Evolutionary conservation across 768 basidiomycete species (phyloP), one percentile per base, ranked within the genome.

Genomic region (Pleurotus tuoliensis): DNA sequence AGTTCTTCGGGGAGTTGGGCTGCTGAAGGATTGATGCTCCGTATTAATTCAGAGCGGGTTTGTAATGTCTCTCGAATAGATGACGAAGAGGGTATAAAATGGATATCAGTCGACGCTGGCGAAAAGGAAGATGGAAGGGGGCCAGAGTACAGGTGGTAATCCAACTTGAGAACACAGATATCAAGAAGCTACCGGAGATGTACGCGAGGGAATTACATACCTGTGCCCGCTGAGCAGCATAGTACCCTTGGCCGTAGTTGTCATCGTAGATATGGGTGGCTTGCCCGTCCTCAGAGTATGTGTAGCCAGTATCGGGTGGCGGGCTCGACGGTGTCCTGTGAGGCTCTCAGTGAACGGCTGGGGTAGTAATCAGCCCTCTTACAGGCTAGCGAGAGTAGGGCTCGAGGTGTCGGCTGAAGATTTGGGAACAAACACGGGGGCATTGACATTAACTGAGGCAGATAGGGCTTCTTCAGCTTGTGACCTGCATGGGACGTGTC

Each of bases 141-240:
- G 2, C 82, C 81, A 3, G 90, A 87, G 74, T 99, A 99, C 27
- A 98, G 80, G 62, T 98, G 93, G 66, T 99, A 94, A 66, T 97
- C 85, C 46, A 98, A 81, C 92, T 96, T 43, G 53, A 54, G 24
- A 40, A 34, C 30, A 34, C 30, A 11, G 9, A 34, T 34, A 34
- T 34, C 7, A 34, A 34, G 27, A 30, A 30, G 30, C 30, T 34
- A 34, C 30, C 9, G 30, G 11, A 34, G 30, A 34, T 34, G 30
- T 9, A 9, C 30, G 30, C 30, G 30, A 34, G 30, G 30, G 30
- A 9, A 34, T 34, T 9, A 34, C 74, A 62, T 66, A 92, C 91
- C 18, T 90, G 88, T 64, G 91, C 88, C n/a, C 81, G 72, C 38
- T 76, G 71, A 18, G 71, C 60, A 47, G 74, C 59, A 63, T 78